phyloP scores from a whole-genome alignment of 345 rosid genomes.

The Cardamine occulta region DNA sequence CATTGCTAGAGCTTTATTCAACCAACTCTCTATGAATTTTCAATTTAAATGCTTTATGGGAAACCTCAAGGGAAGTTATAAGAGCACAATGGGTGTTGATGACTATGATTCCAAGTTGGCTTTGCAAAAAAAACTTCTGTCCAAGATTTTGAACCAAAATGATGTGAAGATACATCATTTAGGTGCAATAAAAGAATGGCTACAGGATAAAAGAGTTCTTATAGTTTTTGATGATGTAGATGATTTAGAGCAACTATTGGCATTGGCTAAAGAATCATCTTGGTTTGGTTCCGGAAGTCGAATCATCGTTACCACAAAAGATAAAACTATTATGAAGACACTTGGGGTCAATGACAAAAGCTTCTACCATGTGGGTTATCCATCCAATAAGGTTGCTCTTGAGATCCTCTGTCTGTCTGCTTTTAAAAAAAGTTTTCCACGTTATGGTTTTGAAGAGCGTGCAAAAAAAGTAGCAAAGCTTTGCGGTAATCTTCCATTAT shows the following conservation, averaged over 20 bases:
- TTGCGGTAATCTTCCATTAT: conserved; percentile 9
- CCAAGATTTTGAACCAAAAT: conserved; percentile 3
- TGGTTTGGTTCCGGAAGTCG: conserved; percentile 58
- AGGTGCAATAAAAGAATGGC: conserved; percentile 1
- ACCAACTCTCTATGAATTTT: neutral
- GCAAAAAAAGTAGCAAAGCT: conserved; percentile 1
- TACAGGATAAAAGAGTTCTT: conserved; percentile 40
- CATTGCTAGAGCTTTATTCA: neutral
- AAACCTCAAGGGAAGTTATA: conserved; percentile 5
- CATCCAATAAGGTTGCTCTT: conserved; percentile 24
- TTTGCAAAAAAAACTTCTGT: conserved; percentile 20
- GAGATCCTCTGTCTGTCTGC: conserved; percentile 26
- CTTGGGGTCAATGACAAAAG: neutral
- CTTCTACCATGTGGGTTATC: conserved; percentile 22
- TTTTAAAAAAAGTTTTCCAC: neutral
- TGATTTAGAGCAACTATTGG: conserved; percentile 47
- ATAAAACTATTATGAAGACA: conserved; percentile 27
- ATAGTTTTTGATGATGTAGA: conserved; percentile 42
- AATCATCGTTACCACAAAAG: conserved; percentile 63
- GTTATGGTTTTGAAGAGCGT: neutral
- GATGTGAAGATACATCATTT: conserved; percentile 28
- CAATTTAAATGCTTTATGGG: conserved; percentile 10
- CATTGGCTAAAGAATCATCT: conserved; percentile 48
- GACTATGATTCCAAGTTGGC: neutral
- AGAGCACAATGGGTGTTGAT: neutral